Evolutionary conservation across 306 rosid species (phyloP).

Genomic region (Inga leiocalycina): DNA sequence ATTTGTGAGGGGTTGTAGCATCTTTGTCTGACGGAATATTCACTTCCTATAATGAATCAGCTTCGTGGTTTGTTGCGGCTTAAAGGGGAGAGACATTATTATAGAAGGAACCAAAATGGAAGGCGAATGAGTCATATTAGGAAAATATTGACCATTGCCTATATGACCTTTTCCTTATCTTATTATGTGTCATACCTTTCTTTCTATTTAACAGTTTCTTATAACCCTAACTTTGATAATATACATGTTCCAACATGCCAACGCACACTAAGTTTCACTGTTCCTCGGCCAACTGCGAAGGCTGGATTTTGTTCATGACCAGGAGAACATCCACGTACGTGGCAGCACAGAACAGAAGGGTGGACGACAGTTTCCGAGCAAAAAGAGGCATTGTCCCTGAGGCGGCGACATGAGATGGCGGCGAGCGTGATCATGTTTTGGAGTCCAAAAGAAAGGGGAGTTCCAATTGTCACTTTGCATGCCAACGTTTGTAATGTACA

Average conservation of each 20-base stretch:
- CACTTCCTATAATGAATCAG: background rate
- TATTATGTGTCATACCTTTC: too few species aligned
- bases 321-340: constrained; percentile 34
- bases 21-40: too few species aligned
- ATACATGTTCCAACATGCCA: background rate
- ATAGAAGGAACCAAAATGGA: background rate
- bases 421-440: constrained; percentile 68
- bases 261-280: constrained; percentile 37
- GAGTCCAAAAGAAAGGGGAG: constrained; percentile 51
- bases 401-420: constrained; percentile 50
- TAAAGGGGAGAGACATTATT: too few species aligned
- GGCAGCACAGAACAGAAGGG: constrained; percentile 61
- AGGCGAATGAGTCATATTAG: background rate
- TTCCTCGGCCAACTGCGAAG: constrained; percentile 72
- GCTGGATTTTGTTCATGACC: constrained; percentile 67
- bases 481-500: constrained; percentile 59
- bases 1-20: background rate
- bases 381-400: constrained; percentile 20
- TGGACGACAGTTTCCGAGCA: constrained; percentile 53
- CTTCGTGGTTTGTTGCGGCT: background rate
- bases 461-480: constrained; percentile 70
- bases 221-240: background rate
- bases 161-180: background rate
- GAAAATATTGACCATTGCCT: background rate
- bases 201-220: background rate